Evolutionary conservation across 2,329 filamentous ascomycete species (phyloP).

Genomic region (Phyllosticta paracitricarpa): DNA sequence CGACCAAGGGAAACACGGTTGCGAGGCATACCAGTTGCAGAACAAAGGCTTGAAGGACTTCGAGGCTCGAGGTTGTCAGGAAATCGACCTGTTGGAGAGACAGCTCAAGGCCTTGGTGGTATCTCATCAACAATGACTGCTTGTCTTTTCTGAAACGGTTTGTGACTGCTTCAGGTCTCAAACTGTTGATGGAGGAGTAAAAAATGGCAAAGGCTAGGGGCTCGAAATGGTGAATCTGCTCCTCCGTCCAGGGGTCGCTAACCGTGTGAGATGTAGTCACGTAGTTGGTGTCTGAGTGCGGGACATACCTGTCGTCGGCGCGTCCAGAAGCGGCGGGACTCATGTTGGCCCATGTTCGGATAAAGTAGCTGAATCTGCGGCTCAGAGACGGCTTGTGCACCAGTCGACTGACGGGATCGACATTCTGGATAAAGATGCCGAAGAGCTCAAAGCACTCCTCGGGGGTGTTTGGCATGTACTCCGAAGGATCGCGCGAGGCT

Average conservation of each 20-base stretch:
- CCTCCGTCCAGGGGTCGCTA: constrained; percentile 5
- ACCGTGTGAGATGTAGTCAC: not conserved
- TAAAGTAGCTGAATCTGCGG: constrained; percentile 3
- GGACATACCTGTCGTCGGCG: constrained; percentile 1
- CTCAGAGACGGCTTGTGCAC: constrained; percentile 7
- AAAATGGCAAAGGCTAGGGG: constrained; percentile 28
- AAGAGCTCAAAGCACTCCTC: constrained; percentile 5
- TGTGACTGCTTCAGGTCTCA: constrained; percentile 21
- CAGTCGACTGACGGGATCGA: constrained; percentile 8
- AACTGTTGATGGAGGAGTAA: constrained; percentile 26
- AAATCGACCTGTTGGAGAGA: constrained; percentile 27
- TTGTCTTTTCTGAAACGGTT: constrained; percentile 24
- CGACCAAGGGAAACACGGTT: not conserved
- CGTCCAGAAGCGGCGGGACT: constrained; percentile 3
- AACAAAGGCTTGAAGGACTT: constrained; percentile 28
- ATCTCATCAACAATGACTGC: constrained; percentile 22
- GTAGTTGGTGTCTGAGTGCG: not conserved
- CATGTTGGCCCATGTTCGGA: constrained; percentile 3
- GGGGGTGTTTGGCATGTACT: constrained; percentile 7
- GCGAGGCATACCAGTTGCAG: constrained; percentile 21
- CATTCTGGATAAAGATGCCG: constrained; percentile 2
- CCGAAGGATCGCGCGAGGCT: not conserved
- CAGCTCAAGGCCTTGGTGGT: constrained; percentile 26
- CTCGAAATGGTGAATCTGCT: constrained; percentile 13
- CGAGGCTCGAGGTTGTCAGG: constrained; percentile 26